Percentiles rank a stretch among this genome's conserved stretches.
phyloP scores from a whole-genome alignment of 495 filamentous ascomycete genomes.

The Diplogelasinospora grovesii region DNA sequence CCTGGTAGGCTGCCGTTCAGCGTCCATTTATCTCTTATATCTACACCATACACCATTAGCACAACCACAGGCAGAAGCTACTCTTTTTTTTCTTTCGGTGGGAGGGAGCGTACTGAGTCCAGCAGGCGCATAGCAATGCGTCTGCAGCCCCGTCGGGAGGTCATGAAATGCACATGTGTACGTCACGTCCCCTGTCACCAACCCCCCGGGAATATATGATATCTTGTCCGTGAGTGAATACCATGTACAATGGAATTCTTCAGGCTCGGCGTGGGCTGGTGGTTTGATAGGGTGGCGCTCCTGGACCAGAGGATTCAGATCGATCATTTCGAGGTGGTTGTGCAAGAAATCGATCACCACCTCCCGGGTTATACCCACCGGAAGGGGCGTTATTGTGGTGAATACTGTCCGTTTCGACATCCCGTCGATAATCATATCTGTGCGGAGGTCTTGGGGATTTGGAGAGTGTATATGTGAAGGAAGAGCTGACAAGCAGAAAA shows the following conservation, averaged over 20 bases:
- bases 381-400: conserved; percentile 67
- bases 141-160: conserved; percentile 59
- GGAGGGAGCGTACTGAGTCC: conserved; percentile 16
- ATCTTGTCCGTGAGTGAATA: conserved; percentile 67
- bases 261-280: conserved; percentile 53
- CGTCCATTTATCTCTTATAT: conserved; percentile 65
- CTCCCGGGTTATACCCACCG: conserved; percentile 56
- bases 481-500: too few species aligned
- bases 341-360: conserved; percentile 64
- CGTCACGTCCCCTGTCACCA: conserved; percentile 56
- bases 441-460: conserved; percentile 4
- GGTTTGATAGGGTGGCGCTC: conserved; percentile 57
- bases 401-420: conserved; percentile 54
- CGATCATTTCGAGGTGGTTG: conserved; percentile 69
- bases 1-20: conserved; percentile 57
- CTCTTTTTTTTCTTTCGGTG: neutral
- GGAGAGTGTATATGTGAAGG: too few species aligned
- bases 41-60: conserved; percentile 40
- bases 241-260: conserved; percentile 65
- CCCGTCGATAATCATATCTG: too few species aligned
- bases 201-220: conserved; percentile 61
- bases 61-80: neutral
- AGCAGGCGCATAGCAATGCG: conserved; percentile 59
- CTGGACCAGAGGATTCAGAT: conserved; percentile 72
- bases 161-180: conserved; percentile 75